Base-by-base conservation (phyloP, 257 asterid genomes). In the Ophiorrhiza pumila region DNA sequence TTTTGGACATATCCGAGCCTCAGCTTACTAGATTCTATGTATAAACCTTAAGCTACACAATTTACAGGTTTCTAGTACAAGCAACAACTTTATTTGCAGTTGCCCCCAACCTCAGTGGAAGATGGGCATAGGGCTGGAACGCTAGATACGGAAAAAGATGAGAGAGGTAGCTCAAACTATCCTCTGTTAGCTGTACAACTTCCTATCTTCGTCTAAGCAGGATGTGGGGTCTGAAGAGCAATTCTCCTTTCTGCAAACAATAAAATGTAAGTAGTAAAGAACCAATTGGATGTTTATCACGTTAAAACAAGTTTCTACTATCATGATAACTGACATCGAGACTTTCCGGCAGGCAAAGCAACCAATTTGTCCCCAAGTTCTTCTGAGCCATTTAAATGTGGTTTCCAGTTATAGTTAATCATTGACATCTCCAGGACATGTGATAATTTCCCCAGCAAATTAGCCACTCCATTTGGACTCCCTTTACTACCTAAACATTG, bases 51-150 rank as follows among this genome's bases (percentile, higher is more conserved):
- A 77, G 76, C 86, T 84, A 84, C 84, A 77, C 67, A 81, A 84
- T 81, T 73, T 81, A 79, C 86, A 84, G 77, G 68, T 75, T 78
- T 79, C 82, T 81, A 84, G 81, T 71, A 77, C 81, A 80, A 75
- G 81, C 82, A 78, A 74, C 86, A 71, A 69, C 78, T 81, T 84
- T 84, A 79, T 84, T 81, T 74, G 81, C 82, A 76, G 71, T 76
- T 69, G 67, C 68, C 59, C 70, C 41, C 45, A 76, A 69, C 71
- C 65, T 50, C 63, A 29, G 72, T 64, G n/a, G 31, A 31, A 74
- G 69, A 78, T 49, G 61, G 68, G 63, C 57, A 52, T 13, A 55
- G 78, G 41, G 53, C 63, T 25, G 25, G 73, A 45, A 43, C 58
- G 72, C 67, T 77, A 62, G 71, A 77, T 60, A 56, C 53, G 55